Evolutionary conservation across 495 filamentous ascomycete species (phyloP), one percentile per base, ranked within the genome.

Genomic region (Hypomontagnella monticulosa): DNA sequence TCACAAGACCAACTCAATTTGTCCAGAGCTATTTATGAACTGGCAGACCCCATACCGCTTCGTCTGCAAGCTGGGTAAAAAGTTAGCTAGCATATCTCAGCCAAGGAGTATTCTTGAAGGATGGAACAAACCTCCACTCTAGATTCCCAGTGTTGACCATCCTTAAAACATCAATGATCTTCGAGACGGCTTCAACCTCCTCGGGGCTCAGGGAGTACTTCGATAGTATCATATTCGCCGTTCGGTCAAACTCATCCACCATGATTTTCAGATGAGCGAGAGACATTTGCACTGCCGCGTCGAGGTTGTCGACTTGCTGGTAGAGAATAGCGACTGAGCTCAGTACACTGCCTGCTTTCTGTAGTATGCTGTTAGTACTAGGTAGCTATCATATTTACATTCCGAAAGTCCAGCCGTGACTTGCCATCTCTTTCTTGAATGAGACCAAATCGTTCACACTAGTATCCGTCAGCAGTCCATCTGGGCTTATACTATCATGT

Each of bases 341-440:
- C n/a, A 72, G 42, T 0, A 72, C 70, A 10, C 70, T 72, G 5
- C 68, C 63, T 40, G 63, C 67, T 58, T 70, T 62, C 70, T 70
- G 16, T 36, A 19, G 8, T 18, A 8, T 4, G 12, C 14, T 47
- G 23, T 59, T 11, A 63, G 32, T 51, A 33, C n/a, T n/a, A n/a
- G n/a, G n/a, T n/a, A n/a, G n/a, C n/a, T n/a, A n/a, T n/a, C n/a
- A n/a, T n/a, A n/a, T n/a, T n/a, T n/a, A n/a, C n/a, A n/a, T n/a
- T 27, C 23, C 6, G 23, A 27, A 27, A 27, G 23, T 27, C 23
- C 23, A 3, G 2, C 23, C 23, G 5, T 23, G 47, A 16, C 56
- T 58, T 67, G 70, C 70, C 70, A 72, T 70, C 27, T 72, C 70
- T 36, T 72, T 72, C 37, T 70, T 72, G 32, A 72, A 62, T 0